A percentile compares a stretch with the other conserved stretches of the same genome.
These are phyloP conservation scores for Schizonepeta tenuifolia DNA, from an alignment of 257 asterid species.

Conservation along the genomic window DNA sequence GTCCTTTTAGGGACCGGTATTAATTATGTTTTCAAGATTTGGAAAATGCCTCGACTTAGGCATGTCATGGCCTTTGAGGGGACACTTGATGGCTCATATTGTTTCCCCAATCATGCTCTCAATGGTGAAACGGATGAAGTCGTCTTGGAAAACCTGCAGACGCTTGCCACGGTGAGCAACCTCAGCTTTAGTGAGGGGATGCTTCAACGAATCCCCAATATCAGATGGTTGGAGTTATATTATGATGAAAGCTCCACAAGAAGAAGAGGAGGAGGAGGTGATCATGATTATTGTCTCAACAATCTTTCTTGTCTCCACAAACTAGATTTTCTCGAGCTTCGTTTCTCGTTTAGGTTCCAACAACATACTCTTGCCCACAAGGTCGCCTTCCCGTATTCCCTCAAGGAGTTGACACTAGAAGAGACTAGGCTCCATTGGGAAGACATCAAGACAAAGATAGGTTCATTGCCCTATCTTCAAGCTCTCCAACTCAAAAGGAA, in stretches of 20 bases:
- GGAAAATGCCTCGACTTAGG: conserved; percentile 3
- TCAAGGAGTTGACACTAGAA: neutral
- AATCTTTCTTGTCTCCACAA: neutral
- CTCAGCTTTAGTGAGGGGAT: neutral
- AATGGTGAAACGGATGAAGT: neutral
- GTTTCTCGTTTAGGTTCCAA: neutral
- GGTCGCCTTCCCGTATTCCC: neutral
- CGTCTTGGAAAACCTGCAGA: neutral
- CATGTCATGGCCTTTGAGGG: neutral
- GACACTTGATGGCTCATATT: neutral
- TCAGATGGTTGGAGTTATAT: neutral
- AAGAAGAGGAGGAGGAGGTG: neutral
- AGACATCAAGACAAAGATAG: neutral
- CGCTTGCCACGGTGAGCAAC: neutral
- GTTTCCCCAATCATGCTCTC: neutral
- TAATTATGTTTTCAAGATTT: neutral
- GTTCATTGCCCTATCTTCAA: neutral
- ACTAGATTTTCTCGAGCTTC: neutral
- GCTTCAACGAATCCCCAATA: conserved; percentile 1
- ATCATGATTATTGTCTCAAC: neutral
- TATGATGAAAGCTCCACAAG: neutral
- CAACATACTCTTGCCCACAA: neutral
- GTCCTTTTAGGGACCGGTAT: neutral
- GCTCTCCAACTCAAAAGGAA: neutral
- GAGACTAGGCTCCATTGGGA: neutral